A percentile compares a stretch with the other conserved stretches of the same genome.
These are phyloP conservation scores for Copromyces sp. DNA, from an alignment of 495 filamentous ascomycete species.

Conservation along the genomic window DNA sequence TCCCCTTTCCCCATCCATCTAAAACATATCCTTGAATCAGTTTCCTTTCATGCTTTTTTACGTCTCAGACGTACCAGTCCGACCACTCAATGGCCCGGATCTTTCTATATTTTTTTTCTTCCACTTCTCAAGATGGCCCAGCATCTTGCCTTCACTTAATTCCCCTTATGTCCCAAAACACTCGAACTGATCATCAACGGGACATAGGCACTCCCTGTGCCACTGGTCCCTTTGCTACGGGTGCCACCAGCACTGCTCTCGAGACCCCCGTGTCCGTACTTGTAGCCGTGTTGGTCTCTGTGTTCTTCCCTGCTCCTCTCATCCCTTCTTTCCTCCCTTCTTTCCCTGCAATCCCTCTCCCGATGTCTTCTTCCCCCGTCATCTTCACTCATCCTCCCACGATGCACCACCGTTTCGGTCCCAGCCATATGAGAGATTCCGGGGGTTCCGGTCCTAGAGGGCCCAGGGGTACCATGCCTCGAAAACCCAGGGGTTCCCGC, in stretches of 20 bases:
- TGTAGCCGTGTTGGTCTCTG: not conserved
- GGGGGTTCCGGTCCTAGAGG: not conserved
- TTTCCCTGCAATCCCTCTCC: not conserved
- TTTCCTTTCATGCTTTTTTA: not conserved
- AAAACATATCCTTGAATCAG: too few species aligned
- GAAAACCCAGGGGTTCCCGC: not conserved
- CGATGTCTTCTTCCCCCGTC: not conserved
- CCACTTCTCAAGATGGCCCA: not conserved
- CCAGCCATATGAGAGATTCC: not conserved
- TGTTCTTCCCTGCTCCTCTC: not conserved
- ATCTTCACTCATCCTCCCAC: not conserved
- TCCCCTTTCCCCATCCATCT: not conserved
- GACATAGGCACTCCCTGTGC: not conserved
- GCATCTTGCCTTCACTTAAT: not conserved
- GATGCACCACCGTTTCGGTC: not conserved
- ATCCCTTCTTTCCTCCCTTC: not conserved
- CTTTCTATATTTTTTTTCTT: not conserved
- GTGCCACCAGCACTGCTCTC: not conserved
- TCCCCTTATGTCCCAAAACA: not conserved
- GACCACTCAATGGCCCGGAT: not conserved
- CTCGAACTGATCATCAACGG: not conserved
- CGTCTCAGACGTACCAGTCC: not conserved
- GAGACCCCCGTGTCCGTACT: not conserved
- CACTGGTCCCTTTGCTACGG: not conserved
- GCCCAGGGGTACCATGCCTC: not conserved